Evolutionary conservation across 495 filamentous ascomycete genomes (phyloP), one percentile per base, ranked within the genome.

Genomic region (Lindgomyces ingoldianus): DNA sequence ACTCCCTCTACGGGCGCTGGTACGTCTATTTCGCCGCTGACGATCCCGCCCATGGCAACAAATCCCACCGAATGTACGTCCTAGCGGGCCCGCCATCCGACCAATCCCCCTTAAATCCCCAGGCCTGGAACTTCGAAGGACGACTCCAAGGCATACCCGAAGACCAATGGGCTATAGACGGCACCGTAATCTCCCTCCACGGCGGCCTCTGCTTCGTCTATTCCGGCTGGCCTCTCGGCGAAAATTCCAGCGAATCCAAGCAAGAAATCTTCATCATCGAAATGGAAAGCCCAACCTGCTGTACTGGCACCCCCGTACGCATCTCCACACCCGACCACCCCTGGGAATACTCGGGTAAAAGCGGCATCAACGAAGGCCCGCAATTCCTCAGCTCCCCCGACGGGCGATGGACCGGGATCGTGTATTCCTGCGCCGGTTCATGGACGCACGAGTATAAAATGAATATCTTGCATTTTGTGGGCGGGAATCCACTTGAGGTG

Each of bases 361-460:
- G 48, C 18, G 74, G 73, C 11, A 73, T 76, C 21, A 75, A 74
- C 57, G 74, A 76, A 50, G 74, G 73, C 4, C 74, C 74, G 44
- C 73, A 76, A 52, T 72, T 69, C 53, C 59, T 75, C 16, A 61
- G 29, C 36, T 62, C 65, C 21, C 70, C 71, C 16, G 45, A 73
- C 44, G 64, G 64, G 1, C 57, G 41, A 10, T 76, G 71, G 69
- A 22, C 18, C 2, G 74, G 74, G 8, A 54, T 76, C 18, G 74
- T 67, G 25, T 75, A 67, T 53, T 71, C 67, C 11, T 71, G 69
- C 53, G 68, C 69, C 22, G 74, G 68, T 12, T 67, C 62, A 51
- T 76, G 74, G 74, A 75, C 73, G 1, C 57, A 55, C 29, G 58
- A 74, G 41, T 75, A 76, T 49, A 74, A 74, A 52, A 71, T 76